phyloP scores from a whole-genome alignment of 169 alveolate genomes.

The Eimeria tenella region DNA sequence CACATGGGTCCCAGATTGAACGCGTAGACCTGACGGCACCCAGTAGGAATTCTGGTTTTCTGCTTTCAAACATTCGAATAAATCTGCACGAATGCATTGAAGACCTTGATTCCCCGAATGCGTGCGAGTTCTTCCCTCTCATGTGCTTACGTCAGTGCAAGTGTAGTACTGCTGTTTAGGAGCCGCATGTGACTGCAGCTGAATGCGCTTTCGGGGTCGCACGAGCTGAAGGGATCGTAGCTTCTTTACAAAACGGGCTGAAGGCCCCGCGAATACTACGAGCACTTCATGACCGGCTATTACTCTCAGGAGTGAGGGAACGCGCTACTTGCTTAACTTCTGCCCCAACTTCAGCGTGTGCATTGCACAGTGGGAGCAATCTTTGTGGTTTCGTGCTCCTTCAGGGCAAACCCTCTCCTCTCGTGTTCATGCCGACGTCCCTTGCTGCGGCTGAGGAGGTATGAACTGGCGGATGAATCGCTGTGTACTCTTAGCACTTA shows the following conservation, averaged over 20 bases:
- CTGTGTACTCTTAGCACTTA: no score
- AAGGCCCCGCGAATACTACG: constrained; percentile 67
- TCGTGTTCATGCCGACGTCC: constrained; percentile 76
- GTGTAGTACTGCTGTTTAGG: background rate
- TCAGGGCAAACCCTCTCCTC: constrained; percentile 54
- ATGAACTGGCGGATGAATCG: background rate
- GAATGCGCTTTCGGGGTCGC: constrained; percentile 30
- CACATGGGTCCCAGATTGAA: background rate
- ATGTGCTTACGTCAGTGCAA: no score
- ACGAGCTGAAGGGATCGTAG: constrained; percentile 63
- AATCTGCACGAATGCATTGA: no score
- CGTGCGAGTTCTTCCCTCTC: no score
- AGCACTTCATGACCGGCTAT: constrained; percentile 65
- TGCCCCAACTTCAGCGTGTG: background rate
- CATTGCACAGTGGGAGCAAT: background rate
- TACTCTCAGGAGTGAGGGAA: constrained; percentile 34
- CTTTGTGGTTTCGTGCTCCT: background rate
- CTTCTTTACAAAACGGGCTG: constrained; percentile 77
- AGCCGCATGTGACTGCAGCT: constrained; percentile 56
- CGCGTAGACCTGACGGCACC: no score
- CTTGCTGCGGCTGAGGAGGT: constrained; percentile 75
- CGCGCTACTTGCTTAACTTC: background rate
- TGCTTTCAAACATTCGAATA: no score
- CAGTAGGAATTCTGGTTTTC: no score
- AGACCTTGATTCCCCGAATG: no score